Evolutionary conservation across 2,329 filamentous ascomycete species (phyloP), one percentile per base, ranked within the genome.

Genomic region (Eurotiales sp.): DNA sequence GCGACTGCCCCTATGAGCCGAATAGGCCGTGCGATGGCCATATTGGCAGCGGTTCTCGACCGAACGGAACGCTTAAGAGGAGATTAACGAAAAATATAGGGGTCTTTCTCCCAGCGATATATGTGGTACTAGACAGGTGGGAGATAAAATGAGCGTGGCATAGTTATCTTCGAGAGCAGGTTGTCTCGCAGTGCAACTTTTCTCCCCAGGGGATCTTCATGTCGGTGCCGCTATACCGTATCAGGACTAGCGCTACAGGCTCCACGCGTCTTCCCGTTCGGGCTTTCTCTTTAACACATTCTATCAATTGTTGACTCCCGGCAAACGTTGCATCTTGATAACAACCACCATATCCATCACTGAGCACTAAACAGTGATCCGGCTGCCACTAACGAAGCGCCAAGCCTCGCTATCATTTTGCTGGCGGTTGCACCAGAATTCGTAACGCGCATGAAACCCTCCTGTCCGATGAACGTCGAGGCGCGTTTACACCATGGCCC

Each of bases 401-500:
- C n/a, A n/a, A n/a, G n/a, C n/a, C n/a, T n/a, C n/a, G n/a, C n/a
- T n/a, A n/a, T n/a, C n/a, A n/a, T n/a, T n/a, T n/a, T 36, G 15
- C n/a, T 36, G 32, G n/a, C 32, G 8, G 7, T 17, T 36, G 32
- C 10, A 15, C 10, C 32, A 15, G 29, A 14, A 14, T 4, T 32
- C n/a, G 29, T 32, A 12, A 14, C 10, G 29, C 29, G 29, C 29
- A 14, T 14, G 30, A 15, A 3, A 8, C 15, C 15, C 8, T 19
- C n/a, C 34, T 12, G 11, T 34, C n/a, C 34, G 34, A 37, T 37
- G 34, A 19, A 15, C 15, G 5, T 15, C 34, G 14, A 15, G 15
- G 34, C 34, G 34, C 34, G 3, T 19, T 11, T 40, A 23, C 46
- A 50, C 46, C 29, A 95, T 95, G 88, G 82, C 88, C 30, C 84